phyloP scores from a whole-genome alignment of 768 basidiomycete species.

The Kwoniella mangroviensis region DNA sequence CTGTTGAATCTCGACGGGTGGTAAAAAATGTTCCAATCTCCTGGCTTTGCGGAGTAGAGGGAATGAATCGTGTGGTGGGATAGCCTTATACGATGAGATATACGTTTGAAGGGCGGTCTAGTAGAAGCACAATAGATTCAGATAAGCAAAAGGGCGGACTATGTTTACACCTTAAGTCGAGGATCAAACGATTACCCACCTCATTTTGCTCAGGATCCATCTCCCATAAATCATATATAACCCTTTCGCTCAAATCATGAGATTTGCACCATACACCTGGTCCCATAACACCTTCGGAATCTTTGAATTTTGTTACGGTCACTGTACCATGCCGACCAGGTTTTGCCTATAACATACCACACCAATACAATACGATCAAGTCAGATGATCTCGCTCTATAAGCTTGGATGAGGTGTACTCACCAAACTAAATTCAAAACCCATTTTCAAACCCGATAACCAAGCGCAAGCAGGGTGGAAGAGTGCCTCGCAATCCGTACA shows the following conservation, averaged over 20 bases:
- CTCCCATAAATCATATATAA: conserved; percentile 83
- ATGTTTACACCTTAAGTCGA: too few relatives aligned
- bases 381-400: neutral
- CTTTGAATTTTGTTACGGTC: conserved; percentile 71
- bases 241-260: conserved; percentile 67
- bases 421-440: conserved; percentile 91
- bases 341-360: conserved; percentile 66
- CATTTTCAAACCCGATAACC: conserved; percentile 79
- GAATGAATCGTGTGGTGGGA: conserved; percentile 71
- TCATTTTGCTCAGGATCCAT: conserved; percentile 74
- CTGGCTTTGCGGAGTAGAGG: conserved; percentile 86
- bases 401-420: conserved; percentile 52
- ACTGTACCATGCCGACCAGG: conserved; percentile 72
- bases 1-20: conserved; percentile 3
- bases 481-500: conserved; percentile 81
- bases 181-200: conserved; percentile 62
- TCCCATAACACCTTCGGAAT: conserved; percentile 76
- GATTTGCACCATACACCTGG: conserved; percentile 78
- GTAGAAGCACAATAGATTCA: too few relatives aligned
- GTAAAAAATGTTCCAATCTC: conserved; percentile 74
- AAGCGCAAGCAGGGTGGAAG: conserved; percentile 90
- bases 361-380: neutral
- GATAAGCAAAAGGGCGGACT: too few relatives aligned
- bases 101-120: conserved; percentile 91
- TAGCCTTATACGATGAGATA: conserved; percentile 81